Percentiles rank a stretch among this genome's conserved stretches.
These are phyloP conservation scores for Marchantia paleacea DNA, from an alignment of 225 moss, liverwort and hornwort species.

Conservation along the genomic window DNA sequence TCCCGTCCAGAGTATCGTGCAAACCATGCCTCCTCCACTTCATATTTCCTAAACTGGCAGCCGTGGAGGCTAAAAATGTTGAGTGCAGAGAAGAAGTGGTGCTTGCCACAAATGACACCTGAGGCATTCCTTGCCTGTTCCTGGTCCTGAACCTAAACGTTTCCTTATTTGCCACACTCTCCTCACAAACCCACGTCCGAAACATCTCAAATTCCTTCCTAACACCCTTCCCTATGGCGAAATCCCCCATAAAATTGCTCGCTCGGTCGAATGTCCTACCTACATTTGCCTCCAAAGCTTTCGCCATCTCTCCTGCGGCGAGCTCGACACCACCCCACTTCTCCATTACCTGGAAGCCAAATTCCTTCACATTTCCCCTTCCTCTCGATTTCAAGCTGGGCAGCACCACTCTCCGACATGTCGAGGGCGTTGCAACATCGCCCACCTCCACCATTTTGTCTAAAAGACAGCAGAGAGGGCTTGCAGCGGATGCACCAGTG, in stretches of 20 bases:
- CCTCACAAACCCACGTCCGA: constrained; percentile 18
- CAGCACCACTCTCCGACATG: neutral
- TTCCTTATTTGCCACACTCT: neutral
- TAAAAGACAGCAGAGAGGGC: constrained; percentile 1
- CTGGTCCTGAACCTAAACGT: neutral
- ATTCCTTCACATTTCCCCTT: neutral
- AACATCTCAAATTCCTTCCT: constrained; percentile 14
- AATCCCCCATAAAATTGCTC: constrained; percentile 2
- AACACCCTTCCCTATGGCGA: neutral
- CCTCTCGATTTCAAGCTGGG: neutral
- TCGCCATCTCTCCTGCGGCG: neutral
- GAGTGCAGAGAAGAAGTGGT: constrained; percentile 24
- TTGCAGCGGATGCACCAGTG: neutral
- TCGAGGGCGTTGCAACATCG: neutral
- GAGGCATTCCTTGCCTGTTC: neutral
- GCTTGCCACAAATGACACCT: constrained; percentile 22
- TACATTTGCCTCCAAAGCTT: constrained; percentile 13
- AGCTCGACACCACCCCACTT: neutral
- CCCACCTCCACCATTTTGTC: constrained; percentile 15
- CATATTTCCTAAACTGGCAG: constrained; percentile 26
- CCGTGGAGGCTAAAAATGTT: constrained; percentile 28
- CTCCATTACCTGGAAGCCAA: constrained; percentile 6
- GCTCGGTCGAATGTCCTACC: constrained; percentile 11
- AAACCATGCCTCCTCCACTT: constrained; percentile 27
- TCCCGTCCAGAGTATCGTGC: constrained; percentile 9